Percentiles rank a stretch among this genome's conserved stretches.
These are phyloP conservation scores for Staphylotrichum tortipilum DNA, from an alignment of 495 filamentous ascomycete species.

Conservation along the genomic window DNA sequence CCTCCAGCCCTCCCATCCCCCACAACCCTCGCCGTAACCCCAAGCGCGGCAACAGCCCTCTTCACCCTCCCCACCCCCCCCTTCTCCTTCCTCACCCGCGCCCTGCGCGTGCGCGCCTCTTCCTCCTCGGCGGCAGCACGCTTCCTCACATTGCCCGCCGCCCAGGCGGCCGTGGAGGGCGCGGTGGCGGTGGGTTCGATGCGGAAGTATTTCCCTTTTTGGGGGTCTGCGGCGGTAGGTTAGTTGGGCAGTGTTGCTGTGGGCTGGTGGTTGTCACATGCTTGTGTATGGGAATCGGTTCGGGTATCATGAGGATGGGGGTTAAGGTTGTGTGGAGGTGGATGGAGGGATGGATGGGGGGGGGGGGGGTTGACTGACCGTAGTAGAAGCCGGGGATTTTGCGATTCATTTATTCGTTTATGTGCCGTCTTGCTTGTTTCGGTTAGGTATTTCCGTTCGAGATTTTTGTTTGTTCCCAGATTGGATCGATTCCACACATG, in stretches of 20 bases:
- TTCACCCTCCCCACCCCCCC: conserved; percentile 16
- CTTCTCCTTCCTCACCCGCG: neutral
- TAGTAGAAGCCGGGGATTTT: conserved; percentile 38
- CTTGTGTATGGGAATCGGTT: no score
- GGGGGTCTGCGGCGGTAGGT: conserved; percentile 22
- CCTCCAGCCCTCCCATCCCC: no score
- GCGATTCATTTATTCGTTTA: neutral
- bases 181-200: conserved; percentile 30
- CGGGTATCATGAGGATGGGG: no score
- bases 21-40: neutral
- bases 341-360: neutral
- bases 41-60: neutral
- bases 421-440: no score
- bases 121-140: conserved; percentile 20
- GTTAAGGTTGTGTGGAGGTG: no score
- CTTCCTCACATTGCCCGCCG: conserved; percentile 31
- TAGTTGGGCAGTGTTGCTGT: neutral
- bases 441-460: no score
- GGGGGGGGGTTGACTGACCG: conserved; percentile 19
- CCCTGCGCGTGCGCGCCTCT: neutral
- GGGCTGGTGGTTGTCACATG: no score
- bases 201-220: conserved; percentile 42
- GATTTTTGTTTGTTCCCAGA: no score
- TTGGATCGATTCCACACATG: no score
- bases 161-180: conserved; percentile 27